These are phyloP conservation scores for Hypoxylon perforatum DNA, from an alignment of 495 filamentous ascomycete genomes.

Conservation along the genomic window DNA sequence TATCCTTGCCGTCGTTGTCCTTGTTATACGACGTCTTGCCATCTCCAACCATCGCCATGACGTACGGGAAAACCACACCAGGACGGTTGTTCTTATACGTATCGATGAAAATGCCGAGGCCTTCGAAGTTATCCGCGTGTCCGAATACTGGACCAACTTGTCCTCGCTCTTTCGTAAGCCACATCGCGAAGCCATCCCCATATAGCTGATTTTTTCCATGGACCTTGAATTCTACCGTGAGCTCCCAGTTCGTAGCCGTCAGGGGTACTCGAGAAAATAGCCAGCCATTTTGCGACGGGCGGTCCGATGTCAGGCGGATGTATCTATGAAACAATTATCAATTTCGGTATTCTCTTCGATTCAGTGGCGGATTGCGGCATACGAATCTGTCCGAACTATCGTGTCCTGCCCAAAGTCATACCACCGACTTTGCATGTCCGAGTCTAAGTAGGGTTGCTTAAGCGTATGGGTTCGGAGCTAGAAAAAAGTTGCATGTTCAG, in stretches of 20 bases:
- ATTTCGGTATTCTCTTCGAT: constrained; percentile 2
- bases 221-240: constrained; percentile 96
- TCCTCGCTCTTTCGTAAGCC: constrained; percentile 94
- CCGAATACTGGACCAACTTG: constrained; percentile 89
- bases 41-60: constrained; percentile 98
- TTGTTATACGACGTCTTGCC: constrained; percentile 91
- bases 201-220: constrained; percentile 79
- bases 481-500: constrained; percentile 79
- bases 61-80: constrained; percentile 93
- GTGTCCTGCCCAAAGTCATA: constrained; percentile 99
- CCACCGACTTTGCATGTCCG: constrained; percentile 98
- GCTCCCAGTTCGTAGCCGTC: constrained; percentile 99
- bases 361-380: constrained; percentile 43
- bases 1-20: constrained; percentile 92
- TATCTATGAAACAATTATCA: constrained; percentile 67
- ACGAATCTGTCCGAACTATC: constrained; percentile 92
- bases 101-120: constrained; percentile 96
- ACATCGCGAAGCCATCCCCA: constrained; percentile 98
- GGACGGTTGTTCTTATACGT: constrained; percentile 99
- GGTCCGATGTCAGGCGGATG: constrained; percentile 90
- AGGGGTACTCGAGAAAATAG: constrained; percentile 92
- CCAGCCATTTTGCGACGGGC: constrained; percentile 90
- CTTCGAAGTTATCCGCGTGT: constrained; percentile 87
- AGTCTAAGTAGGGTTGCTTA: constrained; percentile 90
- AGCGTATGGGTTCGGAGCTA: constrained; percentile 56